Evolutionary conservation across 2,329 filamentous ascomycete genomes (phyloP), one percentile per base, ranked within the genome.

Genomic region (Neurospora sp.): DNA sequence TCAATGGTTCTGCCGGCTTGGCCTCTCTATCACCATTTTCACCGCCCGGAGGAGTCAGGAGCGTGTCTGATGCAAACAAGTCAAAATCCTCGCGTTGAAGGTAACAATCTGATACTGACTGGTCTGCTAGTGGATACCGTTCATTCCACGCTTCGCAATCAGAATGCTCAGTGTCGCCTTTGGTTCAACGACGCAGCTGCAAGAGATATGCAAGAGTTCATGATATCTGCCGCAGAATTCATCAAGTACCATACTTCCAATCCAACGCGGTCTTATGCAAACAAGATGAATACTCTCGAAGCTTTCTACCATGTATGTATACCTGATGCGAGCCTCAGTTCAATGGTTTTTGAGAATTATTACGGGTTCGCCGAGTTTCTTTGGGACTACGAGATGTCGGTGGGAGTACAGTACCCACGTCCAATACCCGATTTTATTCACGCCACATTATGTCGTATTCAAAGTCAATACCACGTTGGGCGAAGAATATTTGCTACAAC

Each of bases 381-480:
- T n/a, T 2, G 40, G 6, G 40, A 41, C 40, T n/a, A 1, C 40
- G 17, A 41, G 17, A 0, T 6, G 6, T n/a, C 8, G 17, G 0
- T n/a, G 40, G 40, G 8, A n/a, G 3, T 1, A 8, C 17, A n/a
- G 17, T 17, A 3, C 3, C 2, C 40, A 1, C 3, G 3, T 11
- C 41, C 41, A 3, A 43, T 43, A 43, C 40, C 40, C 33, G 33
- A 36, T 36, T 36, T 36, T 8, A 8, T 36, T 36, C 33, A 36
- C 33, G 6, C 0, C 33, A 36, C 2, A 0, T 36, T 6, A 0
- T 0, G 33, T 36, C 33, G 39, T 40, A 1, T 6, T 41, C 17
- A 10, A n/a, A 41, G 40, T 41, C 0, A 4, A 2, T 0, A 3
- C 4, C 40, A n/a, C 40, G 6, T 1, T 41, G 40, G 2, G 3